Evolutionary conservation across 768 basidiomycete genomes (phyloP).

Genomic region (Kondoa malvinella): DNA sequence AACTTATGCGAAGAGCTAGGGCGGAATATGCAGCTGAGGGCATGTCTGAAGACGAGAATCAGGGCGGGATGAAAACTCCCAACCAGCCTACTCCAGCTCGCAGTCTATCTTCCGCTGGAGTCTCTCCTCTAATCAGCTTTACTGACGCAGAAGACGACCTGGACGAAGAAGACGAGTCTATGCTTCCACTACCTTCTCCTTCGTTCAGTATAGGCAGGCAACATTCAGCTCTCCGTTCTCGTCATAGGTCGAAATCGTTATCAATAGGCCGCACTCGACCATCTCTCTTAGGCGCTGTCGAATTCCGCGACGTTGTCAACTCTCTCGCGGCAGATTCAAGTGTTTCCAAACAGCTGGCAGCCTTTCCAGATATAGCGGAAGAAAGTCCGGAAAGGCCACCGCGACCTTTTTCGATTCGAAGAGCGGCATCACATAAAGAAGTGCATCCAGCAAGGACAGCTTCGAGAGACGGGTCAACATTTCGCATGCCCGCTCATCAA

Average conservation of each 20-base stretch:
- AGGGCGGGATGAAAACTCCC: constrained; percentile 10
- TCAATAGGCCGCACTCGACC: constrained; percentile 7
- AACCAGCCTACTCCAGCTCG: background rate
- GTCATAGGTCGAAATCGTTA: background rate
- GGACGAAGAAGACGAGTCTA: background rate
- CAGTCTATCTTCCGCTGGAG: background rate
- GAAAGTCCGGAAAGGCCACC: background rate
- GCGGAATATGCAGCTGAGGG: constrained; percentile 35
- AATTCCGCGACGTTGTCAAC: constrained; percentile 80
- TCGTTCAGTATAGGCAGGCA: background rate
- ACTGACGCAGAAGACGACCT: background rate
- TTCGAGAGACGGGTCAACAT: too few species aligned
- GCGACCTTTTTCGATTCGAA: background rate
- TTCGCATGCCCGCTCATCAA: background rate
- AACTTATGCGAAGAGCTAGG: constrained; percentile 35
- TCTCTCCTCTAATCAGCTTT: background rate
- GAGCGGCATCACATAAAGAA: too few species aligned
- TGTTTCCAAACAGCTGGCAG: constrained; percentile 22
- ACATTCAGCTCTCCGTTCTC: background rate
- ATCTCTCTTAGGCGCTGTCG: constrained; percentile 83
- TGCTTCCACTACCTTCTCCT: background rate
- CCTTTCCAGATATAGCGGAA: constrained; percentile 4
- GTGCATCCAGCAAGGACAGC: too few species aligned
- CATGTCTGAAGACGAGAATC: constrained; percentile 51
- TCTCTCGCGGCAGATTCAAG: constrained; percentile 57